phyloP scores from a whole-genome alignment of 2,329 filamentous ascomycete species.

The Trichoderma koningiopsis region DNA sequence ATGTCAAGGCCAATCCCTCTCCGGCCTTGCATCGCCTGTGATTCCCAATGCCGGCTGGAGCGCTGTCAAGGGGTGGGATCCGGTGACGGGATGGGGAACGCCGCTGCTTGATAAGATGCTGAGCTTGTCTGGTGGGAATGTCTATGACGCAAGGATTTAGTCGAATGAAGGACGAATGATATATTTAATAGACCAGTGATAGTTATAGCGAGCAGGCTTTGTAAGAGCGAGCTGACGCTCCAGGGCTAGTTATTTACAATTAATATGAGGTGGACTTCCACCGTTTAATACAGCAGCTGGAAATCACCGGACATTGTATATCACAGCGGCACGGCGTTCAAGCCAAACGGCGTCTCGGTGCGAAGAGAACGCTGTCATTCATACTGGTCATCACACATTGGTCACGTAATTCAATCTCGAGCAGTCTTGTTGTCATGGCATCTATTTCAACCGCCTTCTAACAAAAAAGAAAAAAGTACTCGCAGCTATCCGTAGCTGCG shows the following conservation, averaged over 20 bases:
- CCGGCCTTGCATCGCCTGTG: constrained; percentile 33
- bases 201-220: not conserved
- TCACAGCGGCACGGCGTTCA: not conserved
- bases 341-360: not conserved
- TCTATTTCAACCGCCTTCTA: constrained; percentile 6
- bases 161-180: not conserved
- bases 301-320: not conserved
- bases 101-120: constrained; percentile 26
- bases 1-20: constrained; percentile 36
- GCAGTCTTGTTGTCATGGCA: not conserved
- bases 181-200: not conserved
- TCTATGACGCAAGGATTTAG: not conserved
- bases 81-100: constrained; percentile 27
- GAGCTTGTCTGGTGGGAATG: not conserved
- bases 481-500: not conserved
- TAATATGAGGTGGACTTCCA: not conserved
- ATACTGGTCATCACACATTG: not conserved
- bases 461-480: not conserved
- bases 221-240: not conserved
- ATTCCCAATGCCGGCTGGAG: constrained; percentile 28
- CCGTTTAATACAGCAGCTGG: not conserved
- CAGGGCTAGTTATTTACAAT: not conserved
- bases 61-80: constrained; percentile 27
- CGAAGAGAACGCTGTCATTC: not conserved
- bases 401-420: not conserved